Percentiles rank a stretch among this genome's conserved stretches.
Evolutionary conservation across 345 rosid genomes (phyloP).

Genomic region (Eucalyptus leucophloia): DNA sequence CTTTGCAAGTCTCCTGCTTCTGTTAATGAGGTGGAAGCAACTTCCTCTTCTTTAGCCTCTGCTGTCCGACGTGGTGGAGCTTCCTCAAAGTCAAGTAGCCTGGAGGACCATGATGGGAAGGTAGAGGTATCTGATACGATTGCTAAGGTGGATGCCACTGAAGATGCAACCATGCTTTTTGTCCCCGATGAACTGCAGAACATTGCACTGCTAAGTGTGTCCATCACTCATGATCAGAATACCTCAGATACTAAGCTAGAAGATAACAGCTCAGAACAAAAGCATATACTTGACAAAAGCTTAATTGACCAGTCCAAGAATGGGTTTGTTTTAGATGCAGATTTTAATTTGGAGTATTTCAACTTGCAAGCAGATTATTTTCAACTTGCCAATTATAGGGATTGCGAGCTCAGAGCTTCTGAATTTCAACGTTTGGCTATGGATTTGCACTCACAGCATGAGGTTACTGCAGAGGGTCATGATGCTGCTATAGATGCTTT

Average conservation of each 20-base stretch:
- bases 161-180: constrained; percentile 48
- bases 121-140: constrained; percentile 29
- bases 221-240: constrained; percentile 10
- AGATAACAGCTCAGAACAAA: constrained; percentile 23
- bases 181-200: constrained; percentile 50
- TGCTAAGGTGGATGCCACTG: constrained; percentile 33
- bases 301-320: constrained; percentile 10
- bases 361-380: constrained; percentile 58
- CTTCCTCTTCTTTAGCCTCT: constrained; percentile 6
- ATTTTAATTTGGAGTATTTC: constrained; percentile 36
- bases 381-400: constrained; percentile 49
- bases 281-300: constrained; percentile 10
- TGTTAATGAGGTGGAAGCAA: constrained; percentile 22
- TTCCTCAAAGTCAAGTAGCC: constrained; percentile 17
- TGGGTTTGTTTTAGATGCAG: constrained; percentile 42
- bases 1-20: constrained; percentile 37
- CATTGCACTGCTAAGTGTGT: constrained; percentile 23
- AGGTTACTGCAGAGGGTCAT: constrained; percentile 50
- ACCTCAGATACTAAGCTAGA: constrained; percentile 4
- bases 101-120: constrained; percentile 40
- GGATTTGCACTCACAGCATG: constrained; percentile 45
- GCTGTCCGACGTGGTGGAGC: constrained; percentile 7
- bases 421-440: constrained; percentile 67
- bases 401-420: constrained; percentile 70
- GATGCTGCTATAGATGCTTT: constrained; percentile 80